phyloP scores from a whole-genome alignment of 2,329 filamentous ascomycete species.

The Cladosporium cucumerinum region DNA sequence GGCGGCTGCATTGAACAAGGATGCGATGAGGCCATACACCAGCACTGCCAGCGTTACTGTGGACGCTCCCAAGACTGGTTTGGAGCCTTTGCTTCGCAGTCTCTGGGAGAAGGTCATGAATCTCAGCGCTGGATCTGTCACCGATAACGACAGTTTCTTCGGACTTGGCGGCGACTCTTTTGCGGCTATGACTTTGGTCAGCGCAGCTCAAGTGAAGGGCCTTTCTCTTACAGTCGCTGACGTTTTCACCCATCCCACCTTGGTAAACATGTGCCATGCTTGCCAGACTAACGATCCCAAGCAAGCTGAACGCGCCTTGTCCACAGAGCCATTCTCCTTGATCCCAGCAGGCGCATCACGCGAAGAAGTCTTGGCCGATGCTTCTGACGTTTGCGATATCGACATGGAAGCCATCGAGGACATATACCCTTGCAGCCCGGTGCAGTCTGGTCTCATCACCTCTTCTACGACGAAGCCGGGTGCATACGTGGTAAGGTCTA shows the following conservation, averaged over 20 bases:
- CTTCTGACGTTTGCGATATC: conserved; percentile 16
- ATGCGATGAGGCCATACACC: neutral
- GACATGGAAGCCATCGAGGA: conserved; percentile 35
- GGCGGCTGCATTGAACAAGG: conserved; percentile 7
- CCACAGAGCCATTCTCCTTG: conserved; percentile 11
- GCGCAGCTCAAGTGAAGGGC: conserved; percentile 37
- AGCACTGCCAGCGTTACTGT: neutral
- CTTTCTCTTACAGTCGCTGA: conserved; percentile 35
- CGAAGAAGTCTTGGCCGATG: conserved; percentile 11
- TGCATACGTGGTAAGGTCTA: conserved; percentile 3
- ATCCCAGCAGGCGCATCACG: conserved; percentile 4
- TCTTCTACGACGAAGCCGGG: conserved; percentile 17
- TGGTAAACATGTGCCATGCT: conserved; percentile 15
- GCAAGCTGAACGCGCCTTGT: neutral
- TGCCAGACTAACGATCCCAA: conserved; percentile 1
- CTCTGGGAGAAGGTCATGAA: conserved; percentile 33
- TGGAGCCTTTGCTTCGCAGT: conserved; percentile 34
- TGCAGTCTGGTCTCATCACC: conserved; percentile 42
- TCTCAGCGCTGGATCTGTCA: conserved; percentile 21
- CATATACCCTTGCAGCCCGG: conserved; percentile 42
- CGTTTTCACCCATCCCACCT: conserved; percentile 38
- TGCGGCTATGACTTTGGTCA: conserved; percentile 45
- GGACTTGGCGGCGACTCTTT: conserved; percentile 47
- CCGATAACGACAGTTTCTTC: conserved; percentile 42
- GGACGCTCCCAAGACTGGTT: conserved; percentile 1